Evolutionary conservation across 2,329 filamentous ascomycete species (phyloP), one percentile per base, ranked within the genome.

Genomic region (Aspergillus sp.): DNA sequence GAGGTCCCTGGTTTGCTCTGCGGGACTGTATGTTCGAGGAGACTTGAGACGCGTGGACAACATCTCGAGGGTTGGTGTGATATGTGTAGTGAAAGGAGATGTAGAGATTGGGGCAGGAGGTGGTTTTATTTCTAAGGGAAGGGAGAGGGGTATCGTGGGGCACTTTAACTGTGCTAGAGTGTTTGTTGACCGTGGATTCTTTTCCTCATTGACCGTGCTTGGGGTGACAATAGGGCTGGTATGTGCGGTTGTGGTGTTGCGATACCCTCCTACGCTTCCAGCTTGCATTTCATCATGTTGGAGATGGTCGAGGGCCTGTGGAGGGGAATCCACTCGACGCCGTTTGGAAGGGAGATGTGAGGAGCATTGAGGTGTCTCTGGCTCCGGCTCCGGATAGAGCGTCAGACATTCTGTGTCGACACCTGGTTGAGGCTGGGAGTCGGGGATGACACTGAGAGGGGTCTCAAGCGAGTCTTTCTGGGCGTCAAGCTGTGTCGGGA

Each of bases 51-150:
- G 79, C 0, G 74, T 70, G 2, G 80, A 80, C 1, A 91, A 76
- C 62, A 82, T 79, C 8, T 75, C 66, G 17, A 89, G 77, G 3
- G 79, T 76, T 11, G 75, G 72, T 0, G 89, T 89, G 41, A 90
- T 70, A 43, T 90, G 76, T 35, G 81, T 80, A 59, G 59, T 69
- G 49, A 90, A 72, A 2, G 73, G 65, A 2, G 57, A 62, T 15
- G 75, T 71, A 4, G 80, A 81, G 1, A 81, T 76, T 4, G 78
- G 70, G 0, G 88, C 87, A 0, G 78, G 80, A 0, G 83, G 81
- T 0, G 87, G 75, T 3, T 75, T 73, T 48, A 90, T 84, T 60
- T 71, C 59, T 39, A 71, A 56, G 6, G 74, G 75, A n/a, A 74
- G 65, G 37, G 24, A 66, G 57, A 27, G 54, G 49, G 27, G 57